Conservation (phyloP, 352 stramenopile genomes). For the Globisporangium carolinianum region DNA sequence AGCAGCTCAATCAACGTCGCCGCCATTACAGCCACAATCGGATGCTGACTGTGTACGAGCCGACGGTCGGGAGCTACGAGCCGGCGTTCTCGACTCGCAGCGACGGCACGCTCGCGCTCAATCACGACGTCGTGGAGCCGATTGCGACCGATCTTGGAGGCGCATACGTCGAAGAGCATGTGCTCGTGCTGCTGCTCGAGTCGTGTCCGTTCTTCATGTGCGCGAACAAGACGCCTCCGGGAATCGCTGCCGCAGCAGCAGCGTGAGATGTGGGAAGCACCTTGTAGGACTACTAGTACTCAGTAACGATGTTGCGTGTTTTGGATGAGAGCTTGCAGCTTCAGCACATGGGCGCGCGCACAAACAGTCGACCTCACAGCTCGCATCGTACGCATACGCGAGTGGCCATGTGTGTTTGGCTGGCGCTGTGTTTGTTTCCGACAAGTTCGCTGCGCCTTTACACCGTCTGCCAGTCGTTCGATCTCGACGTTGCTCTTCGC, state of each 20-base stretch:
- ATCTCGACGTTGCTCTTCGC: no score
- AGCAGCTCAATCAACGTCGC: no score
- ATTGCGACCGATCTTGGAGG: constrained; percentile 4
- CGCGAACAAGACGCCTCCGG: neutral
- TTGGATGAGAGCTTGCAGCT: no score
- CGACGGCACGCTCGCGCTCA: constrained; percentile 2
- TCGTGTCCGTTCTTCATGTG: constrained; percentile 8
- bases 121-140: constrained; percentile 1
- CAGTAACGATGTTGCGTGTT: no score
- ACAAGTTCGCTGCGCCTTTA: no score
- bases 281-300: no score
- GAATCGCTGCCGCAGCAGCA: neutral
- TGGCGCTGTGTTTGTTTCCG: no score
- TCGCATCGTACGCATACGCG: no score
- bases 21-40: constrained; percentile 20
- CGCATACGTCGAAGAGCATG: constrained; percentile 5
- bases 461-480: no score
- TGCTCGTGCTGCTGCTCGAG: constrained; percentile 4
- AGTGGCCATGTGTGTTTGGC: no score
- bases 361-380: no score
- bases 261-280: neutral
- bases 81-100: neutral
- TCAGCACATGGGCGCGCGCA: no score
- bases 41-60: constrained; percentile 40
- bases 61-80: neutral